Conservation (phyloP, 2,329 filamentous ascomycete genomes). For the Davidsoniella eucalypti region DNA sequence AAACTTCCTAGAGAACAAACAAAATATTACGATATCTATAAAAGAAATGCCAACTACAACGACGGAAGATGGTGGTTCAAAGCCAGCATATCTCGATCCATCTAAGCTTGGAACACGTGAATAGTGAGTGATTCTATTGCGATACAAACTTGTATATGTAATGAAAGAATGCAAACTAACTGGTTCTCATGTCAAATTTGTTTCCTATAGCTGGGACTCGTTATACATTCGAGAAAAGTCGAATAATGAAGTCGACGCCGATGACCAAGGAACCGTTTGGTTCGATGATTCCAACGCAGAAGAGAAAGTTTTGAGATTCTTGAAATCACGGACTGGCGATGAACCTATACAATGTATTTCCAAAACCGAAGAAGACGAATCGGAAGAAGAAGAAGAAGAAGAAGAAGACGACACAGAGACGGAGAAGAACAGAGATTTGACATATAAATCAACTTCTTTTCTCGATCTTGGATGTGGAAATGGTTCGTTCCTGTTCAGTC, state of each 20-base stretch:
- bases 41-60: neutral
- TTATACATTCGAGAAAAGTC: conserved; percentile 55
- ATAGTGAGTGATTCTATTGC: conserved; percentile 44
- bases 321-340: conserved; percentile 24
- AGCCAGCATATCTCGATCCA: conserved; percentile 54
- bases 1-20: neutral
- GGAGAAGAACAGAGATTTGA: conserved; percentile 17
- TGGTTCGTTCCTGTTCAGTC: conserved; percentile 72
- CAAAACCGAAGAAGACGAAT: conserved; percentile 16
- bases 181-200: neutral
- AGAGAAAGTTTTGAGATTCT: conserved; percentile 56
- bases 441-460: conserved; percentile 30
- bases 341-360: neutral
- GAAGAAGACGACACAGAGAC: conserved; percentile 11
- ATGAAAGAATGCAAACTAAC: neutral
- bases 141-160: too few relatives aligned
- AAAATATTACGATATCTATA: neutral
- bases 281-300: conserved; percentile 89
- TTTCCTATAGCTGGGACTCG: conserved; percentile 48
- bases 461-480: conserved; percentile 91
- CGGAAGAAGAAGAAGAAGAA: conserved; percentile 16
- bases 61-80: conserved; percentile 16
- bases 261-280: conserved; percentile 82
- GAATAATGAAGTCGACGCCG: conserved; percentile 55
- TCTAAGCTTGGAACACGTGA: conserved; percentile 74